phyloP scores from a whole-genome alignment of 345 rosid species.

The Streptanthus diversifolius region DNA sequence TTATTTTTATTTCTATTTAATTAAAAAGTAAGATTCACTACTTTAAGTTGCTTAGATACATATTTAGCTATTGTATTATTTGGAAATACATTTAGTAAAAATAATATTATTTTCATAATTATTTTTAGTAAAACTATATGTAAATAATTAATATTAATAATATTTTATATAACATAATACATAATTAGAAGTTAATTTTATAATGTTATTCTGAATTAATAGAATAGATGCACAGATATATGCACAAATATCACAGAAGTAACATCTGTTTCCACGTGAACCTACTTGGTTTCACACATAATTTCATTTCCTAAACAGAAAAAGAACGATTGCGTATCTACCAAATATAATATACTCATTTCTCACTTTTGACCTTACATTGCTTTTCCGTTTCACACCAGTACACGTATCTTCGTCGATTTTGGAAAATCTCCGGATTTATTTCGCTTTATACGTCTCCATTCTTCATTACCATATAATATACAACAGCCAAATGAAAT shows the following conservation, averaged over 20 bases:
- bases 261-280: background rate
- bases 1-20: no score
- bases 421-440: background rate
- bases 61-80: no score
- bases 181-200: no score
- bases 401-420: background rate
- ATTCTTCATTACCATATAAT: constrained; percentile 10
- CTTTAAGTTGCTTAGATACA: no score
- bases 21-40: no score
- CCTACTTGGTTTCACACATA: constrained; percentile 9
- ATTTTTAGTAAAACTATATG: no score
- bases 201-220: no score
- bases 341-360: background rate
- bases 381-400: background rate
- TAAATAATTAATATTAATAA: no score
- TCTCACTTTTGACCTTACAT: background rate
- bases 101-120: no score
- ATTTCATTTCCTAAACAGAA: constrained; percentile 9
- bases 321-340: background rate
- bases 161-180: no score
- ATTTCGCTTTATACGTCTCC: constrained; percentile 18
- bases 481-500: background rate
- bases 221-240: no score
- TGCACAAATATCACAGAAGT: background rate
- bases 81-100: no score